A percentile compares a stretch with the other conserved stretches of the same genome.
Evolutionary conservation across 1,139 yeast genomes (phyloP).

Genomic region (Pichia sp.): DNA sequence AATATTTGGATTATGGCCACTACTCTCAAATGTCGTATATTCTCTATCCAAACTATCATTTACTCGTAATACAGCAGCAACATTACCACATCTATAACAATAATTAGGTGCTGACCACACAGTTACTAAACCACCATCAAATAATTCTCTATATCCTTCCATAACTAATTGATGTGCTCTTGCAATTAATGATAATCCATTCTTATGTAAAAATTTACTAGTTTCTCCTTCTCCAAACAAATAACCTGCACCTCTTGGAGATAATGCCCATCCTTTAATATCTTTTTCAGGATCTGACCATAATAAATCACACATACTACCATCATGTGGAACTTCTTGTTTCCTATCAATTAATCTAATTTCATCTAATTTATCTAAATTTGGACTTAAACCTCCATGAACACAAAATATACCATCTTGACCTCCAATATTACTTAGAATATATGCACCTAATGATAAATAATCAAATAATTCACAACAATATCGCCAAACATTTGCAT

Average conservation of each 20-base stretch:
- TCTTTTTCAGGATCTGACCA: slow-evolving; percentile 96
- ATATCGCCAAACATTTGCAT: slow-evolving; percentile 86
- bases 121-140: slow-evolving; percentile 80
- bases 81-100: slow-evolving; percentile 93
- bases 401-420: slow-evolving; percentile 80
- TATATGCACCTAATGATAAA: slow-evolving; percentile 62
- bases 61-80: slow-evolving; percentile 80
- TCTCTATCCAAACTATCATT: slow-evolving; percentile 66
- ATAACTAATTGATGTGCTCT: slow-evolving; percentile 92
- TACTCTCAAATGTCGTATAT: slow-evolving; percentile 84
- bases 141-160: slow-evolving; percentile 89
- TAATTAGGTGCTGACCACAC: slow-evolving; percentile 86
- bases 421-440: slow-evolving; percentile 55
- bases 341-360: slow-evolving; percentile 79
- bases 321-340: slow-evolving; percentile 95
- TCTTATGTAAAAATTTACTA: slow-evolving; percentile 70
- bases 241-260: slow-evolving; percentile 94
- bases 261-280: slow-evolving; percentile 84
- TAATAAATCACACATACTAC: slow-evolving; percentile 89
- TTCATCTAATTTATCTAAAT: slow-evolving; percentile 77
- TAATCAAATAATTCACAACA: slow-evolving; percentile 91
- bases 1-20: too few relatives aligned
- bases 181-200: slow-evolving; percentile 70
- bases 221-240: slow-evolving; percentile 87
- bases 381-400: slow-evolving; percentile 90